Evolutionary conservation across 345 rosid species (phyloP), one percentile per base, ranked within the genome.

Genomic region (Odontarrhena argentea): DNA sequence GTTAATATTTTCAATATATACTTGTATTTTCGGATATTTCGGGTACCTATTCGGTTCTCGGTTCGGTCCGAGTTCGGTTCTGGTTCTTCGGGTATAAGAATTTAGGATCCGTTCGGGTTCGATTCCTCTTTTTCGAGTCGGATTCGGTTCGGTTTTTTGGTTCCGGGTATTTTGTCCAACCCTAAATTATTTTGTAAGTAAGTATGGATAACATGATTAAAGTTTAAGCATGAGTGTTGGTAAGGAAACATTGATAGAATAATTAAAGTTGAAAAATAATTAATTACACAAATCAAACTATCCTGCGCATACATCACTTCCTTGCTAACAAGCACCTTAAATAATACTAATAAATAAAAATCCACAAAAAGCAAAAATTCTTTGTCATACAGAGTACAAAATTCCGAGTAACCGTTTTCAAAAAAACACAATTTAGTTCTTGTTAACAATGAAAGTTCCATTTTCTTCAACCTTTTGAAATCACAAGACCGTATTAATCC

Each of bases 151-250:
- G n/a, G n/a, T n/a, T n/a, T n/a, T n/a, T n/a, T n/a, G n/a, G n/a
- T n/a, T n/a, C n/a, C n/a, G n/a, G n/a, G n/a, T n/a, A n/a, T n/a
- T n/a, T n/a, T n/a, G n/a, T n/a, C n/a, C n/a, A n/a, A n/a, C n/a
- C n/a, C n/a, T n/a, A n/a, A n/a, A 18, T 18, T 18, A 18, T 18
- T 18, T 18, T 18, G 22, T 18, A 18, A 18, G 22, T 18, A 52
- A 18, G 22, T 18, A 52, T 70, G 75, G 69, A 45, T 62, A 49
- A 8, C 69, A 70, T 70, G 74, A 70, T 70, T 70, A 70, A 10
- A 15, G 46, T 42, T 5, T 53, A 60, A 60, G 49, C 60, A 60
- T 60, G 67, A 59, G 45, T 50, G n/a, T 28, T 50, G 37, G 42
- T 43, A 10, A 18, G 63, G 42, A 26, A 38, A 25, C 50, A 67